Conservation (phyloP, 1,139 yeast species). For the Debaryomyces coudertii region DNA sequence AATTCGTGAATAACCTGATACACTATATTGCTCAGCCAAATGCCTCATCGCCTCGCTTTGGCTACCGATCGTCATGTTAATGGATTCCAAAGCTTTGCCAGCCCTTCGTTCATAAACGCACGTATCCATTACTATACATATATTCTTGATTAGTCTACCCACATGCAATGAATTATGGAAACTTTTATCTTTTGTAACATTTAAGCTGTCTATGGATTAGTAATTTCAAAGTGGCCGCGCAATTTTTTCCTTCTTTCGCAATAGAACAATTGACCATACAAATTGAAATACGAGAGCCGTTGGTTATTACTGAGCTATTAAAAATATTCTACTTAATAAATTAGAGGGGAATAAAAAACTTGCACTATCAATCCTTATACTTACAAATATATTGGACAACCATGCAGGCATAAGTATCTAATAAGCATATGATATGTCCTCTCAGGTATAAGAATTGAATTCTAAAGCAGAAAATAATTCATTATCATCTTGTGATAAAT, state of each 20-base stretch:
- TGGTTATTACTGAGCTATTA: not conserved
- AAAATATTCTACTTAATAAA: too few species aligned
- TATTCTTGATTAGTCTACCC: not conserved
- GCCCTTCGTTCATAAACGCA: conserved; percentile 5
- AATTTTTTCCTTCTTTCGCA: not conserved
- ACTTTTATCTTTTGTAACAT: not conserved
- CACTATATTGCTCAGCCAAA: conserved; percentile 33
- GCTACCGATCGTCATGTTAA: conserved; percentile 31
- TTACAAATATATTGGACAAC: not conserved
- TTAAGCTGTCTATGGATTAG: not conserved
- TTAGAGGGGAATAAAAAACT: not conserved
- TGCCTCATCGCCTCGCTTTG: conserved; percentile 41
- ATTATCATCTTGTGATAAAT: conserved; percentile 25
- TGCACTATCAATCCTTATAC: not conserved
- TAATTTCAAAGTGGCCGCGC: conserved; percentile 2
- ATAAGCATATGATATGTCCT: not conserved
- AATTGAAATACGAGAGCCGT: not conserved
- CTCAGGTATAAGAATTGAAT: conserved; percentile 42
- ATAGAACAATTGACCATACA: not conserved
- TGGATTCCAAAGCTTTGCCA: conserved; percentile 20
- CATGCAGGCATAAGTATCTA: not conserved
- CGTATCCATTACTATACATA: not conserved
- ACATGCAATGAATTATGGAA: not conserved
- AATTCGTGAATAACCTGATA: conserved; percentile 47
- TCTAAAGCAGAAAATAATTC: conserved; percentile 38